phyloP scores from a whole-genome alignment of 1,139 yeast species.

The Yamadazyma atmosphaerica region DNA sequence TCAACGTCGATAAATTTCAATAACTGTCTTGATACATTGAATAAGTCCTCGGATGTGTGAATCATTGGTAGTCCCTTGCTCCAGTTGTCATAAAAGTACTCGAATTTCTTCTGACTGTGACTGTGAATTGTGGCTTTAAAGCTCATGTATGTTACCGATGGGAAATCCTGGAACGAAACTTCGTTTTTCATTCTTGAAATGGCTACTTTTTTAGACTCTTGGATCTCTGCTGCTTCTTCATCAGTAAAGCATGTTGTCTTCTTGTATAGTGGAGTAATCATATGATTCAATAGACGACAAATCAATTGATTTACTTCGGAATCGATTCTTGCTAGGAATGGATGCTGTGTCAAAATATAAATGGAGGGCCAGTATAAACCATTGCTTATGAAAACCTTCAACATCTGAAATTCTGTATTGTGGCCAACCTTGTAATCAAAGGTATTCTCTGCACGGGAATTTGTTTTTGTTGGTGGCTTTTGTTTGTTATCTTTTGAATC shows the following conservation, averaged over 20 bases:
- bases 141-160: slow-evolving; percentile 20
- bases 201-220: slow-evolving; percentile 25
- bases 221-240: slow-evolving; percentile 23
- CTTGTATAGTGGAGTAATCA: slow-evolving; percentile 53
- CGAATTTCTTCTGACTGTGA: slow-evolving; percentile 31
- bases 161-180: slow-evolving; percentile 28
- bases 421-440: slow-evolving; percentile 20
- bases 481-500: slow-evolving; percentile 17
- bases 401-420: slow-evolving; percentile 38
- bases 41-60: slow-evolving; percentile 43
- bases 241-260: slow-evolving; percentile 17
- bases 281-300: slow-evolving; percentile 48
- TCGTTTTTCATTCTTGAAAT: slow-evolving; percentile 32
- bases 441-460: slow-evolving; percentile 5
- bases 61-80: slow-evolving; percentile 36
- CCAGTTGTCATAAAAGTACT: slow-evolving; percentile 61
- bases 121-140: slow-evolving; percentile 33
- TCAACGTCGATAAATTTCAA: slow-evolving; percentile 59
- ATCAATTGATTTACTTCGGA: slow-evolving; percentile 52
- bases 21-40: slow-evolving; percentile 46
- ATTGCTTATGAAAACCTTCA: slow-evolving; percentile 55
- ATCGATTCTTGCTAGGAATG: slow-evolving; percentile 60
- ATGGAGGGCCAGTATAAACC: slow-evolving; percentile 69
- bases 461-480: slow-evolving; percentile 8
- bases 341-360: slow-evolving; percentile 59